phyloP scores from a whole-genome alignment of 345 rosid genomes.

The Reutealis trisperma region DNA sequence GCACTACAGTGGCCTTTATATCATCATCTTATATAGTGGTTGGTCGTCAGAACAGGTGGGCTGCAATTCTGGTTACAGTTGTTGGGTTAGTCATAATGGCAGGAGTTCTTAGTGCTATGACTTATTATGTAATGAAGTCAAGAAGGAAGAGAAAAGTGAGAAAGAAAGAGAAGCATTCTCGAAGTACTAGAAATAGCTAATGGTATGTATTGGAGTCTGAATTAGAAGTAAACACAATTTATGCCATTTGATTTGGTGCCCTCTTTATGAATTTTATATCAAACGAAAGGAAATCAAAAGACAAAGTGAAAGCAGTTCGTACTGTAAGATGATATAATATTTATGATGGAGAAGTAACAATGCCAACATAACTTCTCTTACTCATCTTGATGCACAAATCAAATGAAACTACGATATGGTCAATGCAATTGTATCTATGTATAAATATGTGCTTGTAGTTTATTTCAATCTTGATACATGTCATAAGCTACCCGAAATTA shows the following conservation, averaged over 20 bases:
- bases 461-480: no score
- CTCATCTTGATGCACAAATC: no score
- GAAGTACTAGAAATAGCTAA: constrained; percentile 32
- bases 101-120: constrained; percentile 71
- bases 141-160: constrained; percentile 51
- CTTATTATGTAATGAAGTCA: constrained; percentile 71
- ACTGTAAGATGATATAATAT: not conserved
- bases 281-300: no score
- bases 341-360: not conserved
- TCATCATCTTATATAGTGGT: constrained; percentile 85
- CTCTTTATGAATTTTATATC: not conserved
- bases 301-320: not conserved
- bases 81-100: constrained; percentile 74
- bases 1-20: constrained; percentile 74
- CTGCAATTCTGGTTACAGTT: constrained; percentile 72
- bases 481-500: no score
- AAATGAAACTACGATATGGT: no score
- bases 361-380: not conserved
- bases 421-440: no score
- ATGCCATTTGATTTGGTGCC: constrained; percentile 55
- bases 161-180: constrained; percentile 53
- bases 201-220: constrained; percentile 54
- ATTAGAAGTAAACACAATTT: constrained; percentile 66
- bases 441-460: no score
- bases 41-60: constrained; percentile 66